Evolutionary conservation across 2,329 filamentous ascomycete genomes (phyloP), one percentile per base, ranked within the genome.

Genomic region (Mariannaea sp.): DNA sequence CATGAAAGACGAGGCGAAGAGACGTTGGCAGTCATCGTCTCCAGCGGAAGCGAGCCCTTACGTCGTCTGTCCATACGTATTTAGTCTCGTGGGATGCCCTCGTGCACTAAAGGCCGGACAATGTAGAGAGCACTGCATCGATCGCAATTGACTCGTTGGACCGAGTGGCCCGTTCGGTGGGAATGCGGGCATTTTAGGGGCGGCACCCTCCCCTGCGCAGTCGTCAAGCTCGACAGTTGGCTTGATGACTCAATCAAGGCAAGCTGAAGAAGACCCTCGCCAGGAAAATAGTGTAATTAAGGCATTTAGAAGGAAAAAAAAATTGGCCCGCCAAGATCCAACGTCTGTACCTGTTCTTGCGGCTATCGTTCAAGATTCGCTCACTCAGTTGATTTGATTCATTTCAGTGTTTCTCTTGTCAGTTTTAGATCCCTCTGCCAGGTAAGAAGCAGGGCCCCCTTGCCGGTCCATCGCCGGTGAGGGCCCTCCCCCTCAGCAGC

Each of bases 1-100:
- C 39, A 36, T 38, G 29, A 20, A 42, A 53, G 29, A 32, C 29
- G 29, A 32, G 29, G 27, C 33, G 42, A n/a, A n/a, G n/a, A 52
- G 42, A 19, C 39, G 44, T 26, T 53, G 50, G 35, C 50, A 27
- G 46, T 44, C 43, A 29, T 47, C 47, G 49, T 45, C 33, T 36
- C 50, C 33, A 43, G n/a, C 16, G 17, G 13, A 49, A 48, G 55
- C 57, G 49, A 60, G 49, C 13, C 4, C 13, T 32, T 12, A 5
- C 13, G 29, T 32, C 29, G 9, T 60, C 61, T 53, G 60, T 58
- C 59, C 63, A 59, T 46, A n/a, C n/a, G n/a, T n/a, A 64, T 57
- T 62, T 66, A 66, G 64, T 57, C 64, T 62, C 64, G 60, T 66
- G 61, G 62, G 45, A 46, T 65, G 64, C 53, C 64, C 64, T 58